Conservation (phyloP, 2,329 filamentous ascomycete genomes). For the Mariannaea sp. region DNA sequence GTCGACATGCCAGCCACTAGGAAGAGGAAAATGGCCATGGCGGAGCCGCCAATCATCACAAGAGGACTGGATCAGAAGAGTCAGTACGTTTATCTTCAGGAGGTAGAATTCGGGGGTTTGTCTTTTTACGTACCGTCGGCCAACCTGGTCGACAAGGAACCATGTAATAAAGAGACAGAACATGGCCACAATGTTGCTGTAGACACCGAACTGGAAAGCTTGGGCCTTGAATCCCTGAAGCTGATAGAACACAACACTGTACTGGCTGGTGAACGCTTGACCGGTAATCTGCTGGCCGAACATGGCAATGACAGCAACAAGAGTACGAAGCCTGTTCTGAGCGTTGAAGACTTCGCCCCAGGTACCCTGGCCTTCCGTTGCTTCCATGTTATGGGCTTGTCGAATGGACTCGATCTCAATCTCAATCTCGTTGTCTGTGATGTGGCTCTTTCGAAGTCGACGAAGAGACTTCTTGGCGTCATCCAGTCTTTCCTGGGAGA, state of each 20-base stretch:
- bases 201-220: slow-evolving; percentile 36
- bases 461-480: slow-evolving; percentile 42
- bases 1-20: too few species aligned
- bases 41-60: too few species aligned
- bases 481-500: slow-evolving; percentile 42
- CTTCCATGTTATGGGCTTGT: too few species aligned
- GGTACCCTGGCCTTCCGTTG: slow-evolving; percentile 11
- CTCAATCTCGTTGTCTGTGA: too few species aligned
- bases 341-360: slow-evolving; percentile 19
- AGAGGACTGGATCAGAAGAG: too few species aligned
- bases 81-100: too few species aligned
- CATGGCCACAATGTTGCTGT: slow-evolving; percentile 23
- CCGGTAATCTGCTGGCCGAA: slow-evolving; percentile 42
- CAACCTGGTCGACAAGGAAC: slow-evolving; percentile 34
- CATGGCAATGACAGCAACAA: slow-evolving; percentile 38
- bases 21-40: too few species aligned
- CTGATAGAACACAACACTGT: slow-evolving; percentile 40
- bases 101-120: too few species aligned
- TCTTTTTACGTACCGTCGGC: slow-evolving; percentile 28
- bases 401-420: too few species aligned
- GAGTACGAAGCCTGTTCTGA: slow-evolving; percentile 17
- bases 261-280: slow-evolving; percentile 39
- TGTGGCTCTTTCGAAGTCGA: too few species aligned
- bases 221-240: slow-evolving; percentile 32
- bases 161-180: slow-evolving; percentile 28